phyloP scores from a whole-genome alignment of 768 basidiomycete species.

The Pisolithus marmoratus region DNA sequence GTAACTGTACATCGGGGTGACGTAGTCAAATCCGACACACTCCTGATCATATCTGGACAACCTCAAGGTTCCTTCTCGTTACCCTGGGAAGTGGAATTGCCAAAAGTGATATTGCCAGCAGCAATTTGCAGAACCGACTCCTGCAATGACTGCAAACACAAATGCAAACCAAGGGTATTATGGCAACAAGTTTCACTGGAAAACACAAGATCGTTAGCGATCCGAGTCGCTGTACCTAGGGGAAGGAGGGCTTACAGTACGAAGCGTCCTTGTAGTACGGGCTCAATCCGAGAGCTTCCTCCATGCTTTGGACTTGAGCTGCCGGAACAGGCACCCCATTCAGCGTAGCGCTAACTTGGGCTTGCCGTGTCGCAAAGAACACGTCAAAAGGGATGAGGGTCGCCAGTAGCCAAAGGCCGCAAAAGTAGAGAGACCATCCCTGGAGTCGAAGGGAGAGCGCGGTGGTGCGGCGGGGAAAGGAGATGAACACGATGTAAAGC shows the following conservation, averaged over 20 bases:
- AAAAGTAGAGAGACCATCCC: conserved; percentile 35
- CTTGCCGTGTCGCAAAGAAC: conserved; percentile 41
- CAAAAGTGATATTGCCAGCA: conserved; percentile 7
- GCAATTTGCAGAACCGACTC: conserved; percentile 31
- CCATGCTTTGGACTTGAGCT: conserved; percentile 30
- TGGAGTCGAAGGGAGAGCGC: conserved; percentile 25
- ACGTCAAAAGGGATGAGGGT: conserved; percentile 42
- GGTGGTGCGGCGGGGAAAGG: conserved; percentile 4
- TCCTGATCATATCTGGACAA: neutral
- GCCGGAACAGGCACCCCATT: conserved; percentile 32
- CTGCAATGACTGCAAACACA: conserved; percentile 34
- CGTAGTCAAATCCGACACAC: neutral
- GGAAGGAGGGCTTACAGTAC: conserved; percentile 37
- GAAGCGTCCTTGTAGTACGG: conserved; percentile 38
- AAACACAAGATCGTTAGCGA: neutral
- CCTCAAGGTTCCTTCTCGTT: neutral
- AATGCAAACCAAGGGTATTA: conserved; percentile 50
- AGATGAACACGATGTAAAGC: conserved; percentile 21
- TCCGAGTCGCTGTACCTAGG: neutral
- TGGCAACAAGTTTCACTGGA: conserved; percentile 43
- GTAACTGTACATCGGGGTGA: too few relatives aligned
- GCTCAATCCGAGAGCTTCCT: conserved; percentile 34
- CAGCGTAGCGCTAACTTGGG: conserved; percentile 40
- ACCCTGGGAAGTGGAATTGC: neutral
- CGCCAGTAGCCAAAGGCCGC: conserved; percentile 43